Evolutionary conservation across 208 protist genomes (phyloP).

Genomic region (Leishmania aethiopica): DNA sequence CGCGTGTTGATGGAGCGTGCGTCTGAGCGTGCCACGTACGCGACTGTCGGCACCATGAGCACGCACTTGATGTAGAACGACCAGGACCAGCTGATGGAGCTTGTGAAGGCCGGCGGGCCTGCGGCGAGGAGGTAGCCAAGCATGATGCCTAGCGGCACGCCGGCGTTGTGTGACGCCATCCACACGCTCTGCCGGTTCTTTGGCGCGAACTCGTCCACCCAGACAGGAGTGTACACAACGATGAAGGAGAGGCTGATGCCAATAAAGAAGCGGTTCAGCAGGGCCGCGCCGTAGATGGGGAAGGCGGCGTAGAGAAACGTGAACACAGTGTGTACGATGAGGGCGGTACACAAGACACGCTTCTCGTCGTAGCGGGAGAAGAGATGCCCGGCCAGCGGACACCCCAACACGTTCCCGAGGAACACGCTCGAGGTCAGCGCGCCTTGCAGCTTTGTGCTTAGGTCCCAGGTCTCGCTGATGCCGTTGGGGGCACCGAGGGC

Average conservation of each 20-base stretch:
- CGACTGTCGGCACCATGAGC: constrained; percentile 72
- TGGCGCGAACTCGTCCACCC: constrained; percentile 93
- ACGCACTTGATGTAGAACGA: constrained; percentile 85
- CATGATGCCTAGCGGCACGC: constrained; percentile 92
- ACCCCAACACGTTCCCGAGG: constrained; percentile 84
- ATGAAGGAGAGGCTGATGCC: constrained; percentile 90
- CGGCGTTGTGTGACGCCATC: constrained; percentile 92
- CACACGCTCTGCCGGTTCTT: constrained; percentile 77
- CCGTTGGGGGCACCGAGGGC: constrained; percentile 71
- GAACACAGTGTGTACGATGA: constrained; percentile 77
- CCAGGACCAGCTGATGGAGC: constrained; percentile 75
- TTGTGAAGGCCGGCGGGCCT: constrained; percentile 46
- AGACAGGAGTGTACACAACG: constrained; percentile 92
- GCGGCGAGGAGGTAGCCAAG: constrained; percentile 84
- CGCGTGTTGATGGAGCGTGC: constrained; percentile 60
- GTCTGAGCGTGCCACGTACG: constrained; percentile 58
- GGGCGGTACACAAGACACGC: constrained; percentile 47
- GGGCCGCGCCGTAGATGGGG: constrained; percentile 45
- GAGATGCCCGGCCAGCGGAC: constrained; percentile 70
- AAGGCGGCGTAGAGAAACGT: constrained; percentile 78
- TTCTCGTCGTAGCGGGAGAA: constrained; percentile 78
- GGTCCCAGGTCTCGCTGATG: constrained; percentile 66
- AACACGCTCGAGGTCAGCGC: constrained; percentile 84
- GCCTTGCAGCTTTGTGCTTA: constrained; percentile 64
- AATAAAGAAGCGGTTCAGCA: constrained; percentile 88